These are phyloP conservation scores for Graphilbum ipis-grandicollis DNA, from an alignment of 2,329 filamentous ascomycete species.

Conservation along the genomic window DNA sequence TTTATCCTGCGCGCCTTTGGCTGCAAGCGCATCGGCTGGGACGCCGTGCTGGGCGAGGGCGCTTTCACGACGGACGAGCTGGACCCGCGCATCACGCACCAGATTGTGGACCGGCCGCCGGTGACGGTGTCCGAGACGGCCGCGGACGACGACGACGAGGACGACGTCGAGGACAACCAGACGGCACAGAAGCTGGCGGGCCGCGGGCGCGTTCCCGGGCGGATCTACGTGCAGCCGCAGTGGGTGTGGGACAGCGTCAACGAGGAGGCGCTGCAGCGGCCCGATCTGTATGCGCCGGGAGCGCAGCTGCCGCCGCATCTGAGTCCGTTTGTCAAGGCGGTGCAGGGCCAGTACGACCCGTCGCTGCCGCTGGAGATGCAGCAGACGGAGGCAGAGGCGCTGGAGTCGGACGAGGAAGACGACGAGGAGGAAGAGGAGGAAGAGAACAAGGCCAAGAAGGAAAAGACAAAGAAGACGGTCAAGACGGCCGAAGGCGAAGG, in stretches of 20 bases:
- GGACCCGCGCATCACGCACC: constrained; percentile 83
- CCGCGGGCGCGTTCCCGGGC: constrained; percentile 70
- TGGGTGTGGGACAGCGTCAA: constrained; percentile 99
- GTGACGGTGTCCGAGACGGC: constrained; percentile 44
- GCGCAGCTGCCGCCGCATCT: constrained; percentile 83
- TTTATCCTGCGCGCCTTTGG: constrained; percentile 89
- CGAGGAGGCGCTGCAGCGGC: constrained; percentile 69
- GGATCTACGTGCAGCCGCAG: constrained; percentile 88
- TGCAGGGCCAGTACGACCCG: constrained; percentile 80
- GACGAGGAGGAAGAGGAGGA: constrained; percentile 26
- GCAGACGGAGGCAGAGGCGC: constrained; percentile 70
- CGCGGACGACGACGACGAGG: constrained; percentile 23
- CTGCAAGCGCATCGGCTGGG: constrained; percentile 93
- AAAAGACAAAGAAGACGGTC: constrained; percentile 14
- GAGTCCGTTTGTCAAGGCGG: constrained; percentile 84
- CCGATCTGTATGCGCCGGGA: constrained; percentile 79
- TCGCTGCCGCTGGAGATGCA: constrained; percentile 73
- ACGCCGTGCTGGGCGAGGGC: constrained; percentile 74
- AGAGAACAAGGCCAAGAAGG: constrained; percentile 16
- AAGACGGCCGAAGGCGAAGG: constrained; percentile 24
- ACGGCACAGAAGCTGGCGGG: constrained; percentile 37
- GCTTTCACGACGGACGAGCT: constrained; percentile 82
- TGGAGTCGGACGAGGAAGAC: constrained; percentile 41
- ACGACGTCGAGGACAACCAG: constrained; percentile 39
- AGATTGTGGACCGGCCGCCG: constrained; percentile 81